Percentiles rank a stretch among this genome's conserved stretches.
phyloP scores from a whole-genome alignment of 129 eudicot genomes.

The Sambucus nigra region DNA sequence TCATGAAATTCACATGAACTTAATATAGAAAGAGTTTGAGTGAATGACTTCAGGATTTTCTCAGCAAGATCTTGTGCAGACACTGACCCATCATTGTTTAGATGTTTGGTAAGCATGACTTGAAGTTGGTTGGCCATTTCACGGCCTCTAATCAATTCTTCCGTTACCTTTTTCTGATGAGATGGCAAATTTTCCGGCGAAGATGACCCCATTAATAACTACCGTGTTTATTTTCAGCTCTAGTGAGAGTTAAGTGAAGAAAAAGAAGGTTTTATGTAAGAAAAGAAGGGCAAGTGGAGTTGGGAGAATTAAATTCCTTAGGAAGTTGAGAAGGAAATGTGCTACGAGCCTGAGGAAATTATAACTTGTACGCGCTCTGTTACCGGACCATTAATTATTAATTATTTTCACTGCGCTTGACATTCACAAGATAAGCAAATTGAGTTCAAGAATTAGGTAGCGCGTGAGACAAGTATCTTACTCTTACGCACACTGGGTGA shows the following conservation, averaged over 20 bases:
- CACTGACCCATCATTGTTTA: constrained; percentile 3
- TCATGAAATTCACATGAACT: constrained; percentile 3
- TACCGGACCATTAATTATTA: no score
- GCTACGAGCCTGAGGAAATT: no score
- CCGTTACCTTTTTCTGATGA: constrained; percentile 19
- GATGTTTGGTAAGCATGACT: constrained; percentile 8
- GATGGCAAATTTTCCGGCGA: constrained; percentile 19
- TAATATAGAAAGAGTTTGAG: constrained; percentile 21
- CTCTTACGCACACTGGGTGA: no score
- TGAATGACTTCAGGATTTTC: constrained; percentile 29
- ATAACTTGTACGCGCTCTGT: no score
- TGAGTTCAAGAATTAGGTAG: no score
- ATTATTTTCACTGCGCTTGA: no score
- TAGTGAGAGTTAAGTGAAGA: constrained; percentile 3
- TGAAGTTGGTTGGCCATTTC: constrained; percentile 25
- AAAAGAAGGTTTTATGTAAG: not conserved
- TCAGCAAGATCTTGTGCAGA: constrained; percentile 22
- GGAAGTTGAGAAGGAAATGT: not conserved
- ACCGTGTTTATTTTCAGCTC: no score
- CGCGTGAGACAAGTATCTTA: no score
- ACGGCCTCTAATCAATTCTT: constrained; percentile 36
- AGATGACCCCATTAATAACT: constrained; percentile 29
- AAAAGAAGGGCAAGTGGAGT: not conserved
- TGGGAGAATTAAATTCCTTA: not conserved
- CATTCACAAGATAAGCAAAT: no score